A percentile compares a stretch with the other conserved stretches of the same genome.
These are phyloP conservation scores for Ganoderma sinense DNA, from an alignment of 1,284 basidiomycete genomes.

Conservation along the genomic window DNA sequence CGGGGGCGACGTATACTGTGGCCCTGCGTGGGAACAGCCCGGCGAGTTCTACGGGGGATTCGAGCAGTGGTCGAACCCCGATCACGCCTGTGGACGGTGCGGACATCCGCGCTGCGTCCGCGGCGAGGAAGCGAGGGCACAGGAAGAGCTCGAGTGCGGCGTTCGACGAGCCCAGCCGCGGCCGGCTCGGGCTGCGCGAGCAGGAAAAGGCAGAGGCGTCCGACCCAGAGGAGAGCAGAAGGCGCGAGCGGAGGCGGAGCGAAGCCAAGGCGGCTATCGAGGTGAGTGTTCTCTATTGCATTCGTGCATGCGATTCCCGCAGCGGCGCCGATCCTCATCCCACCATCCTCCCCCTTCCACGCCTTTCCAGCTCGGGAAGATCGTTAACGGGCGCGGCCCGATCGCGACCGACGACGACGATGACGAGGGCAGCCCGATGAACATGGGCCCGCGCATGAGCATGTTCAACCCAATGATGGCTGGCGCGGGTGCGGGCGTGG, in stretches of 20 bases:
- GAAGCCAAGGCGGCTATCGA: slow-evolving; percentile 84
- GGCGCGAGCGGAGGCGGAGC: slow-evolving; percentile 71
- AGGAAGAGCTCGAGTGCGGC: slow-evolving; percentile 66
- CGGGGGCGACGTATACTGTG: slow-evolving; percentile 11
- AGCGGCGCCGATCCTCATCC: slow-evolving; percentile 6
- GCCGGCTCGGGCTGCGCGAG: slow-evolving; percentile 38
- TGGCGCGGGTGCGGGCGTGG: slow-evolving; percentile 12
- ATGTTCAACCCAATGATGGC: slow-evolving; percentile 60
- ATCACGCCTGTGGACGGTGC: slow-evolving; percentile 79
- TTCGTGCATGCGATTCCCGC: background rate
- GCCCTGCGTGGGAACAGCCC: slow-evolving; percentile 63
- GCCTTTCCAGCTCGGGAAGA: slow-evolving; percentile 70
- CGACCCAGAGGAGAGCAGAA: slow-evolving; percentile 54
- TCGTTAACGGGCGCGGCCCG: slow-evolving; percentile 78
- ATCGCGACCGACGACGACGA: slow-evolving; percentile 68
- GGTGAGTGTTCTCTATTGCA: slow-evolving; percentile 50
- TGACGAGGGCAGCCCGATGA: slow-evolving; percentile 55
- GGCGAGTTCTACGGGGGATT: slow-evolving; percentile 81
- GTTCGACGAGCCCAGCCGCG: slow-evolving; percentile 48
- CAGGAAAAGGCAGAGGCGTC: slow-evolving; percentile 50
- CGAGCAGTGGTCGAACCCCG: slow-evolving; percentile 74
- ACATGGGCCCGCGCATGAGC: slow-evolving; percentile 46
- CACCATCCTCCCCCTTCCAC: background rate
- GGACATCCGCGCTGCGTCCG: slow-evolving; percentile 55
- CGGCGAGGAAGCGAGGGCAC: slow-evolving; percentile 38